phyloP scores from a whole-genome alignment of 805 yeast genomes.

The Yueomyces sp. region DNA sequence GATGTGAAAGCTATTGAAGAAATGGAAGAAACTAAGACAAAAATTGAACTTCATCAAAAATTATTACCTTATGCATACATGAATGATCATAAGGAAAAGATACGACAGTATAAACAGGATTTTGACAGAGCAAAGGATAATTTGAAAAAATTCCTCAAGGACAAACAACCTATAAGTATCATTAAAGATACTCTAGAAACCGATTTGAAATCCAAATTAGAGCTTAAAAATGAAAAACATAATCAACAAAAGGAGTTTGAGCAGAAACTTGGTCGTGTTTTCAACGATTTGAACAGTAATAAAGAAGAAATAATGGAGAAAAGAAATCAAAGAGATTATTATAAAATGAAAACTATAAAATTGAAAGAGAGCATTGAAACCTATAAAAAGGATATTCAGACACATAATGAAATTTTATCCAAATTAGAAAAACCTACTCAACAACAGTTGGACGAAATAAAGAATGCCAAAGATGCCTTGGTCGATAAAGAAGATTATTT shows the following conservation, averaged over 20 bases:
- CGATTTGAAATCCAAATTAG: slow-evolving; percentile 18
- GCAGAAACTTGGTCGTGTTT: slow-evolving; percentile 1
- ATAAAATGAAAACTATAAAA: slow-evolving; percentile 10
- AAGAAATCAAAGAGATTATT: slow-evolving; percentile 10
- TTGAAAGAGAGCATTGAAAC: slow-evolving; percentile 7
- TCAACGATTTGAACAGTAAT: slow-evolving; percentile 8
- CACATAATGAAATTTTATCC: slow-evolving; percentile 2
- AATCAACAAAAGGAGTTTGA: slow-evolving; percentile 7
- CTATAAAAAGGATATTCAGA: slow-evolving; percentile 4
- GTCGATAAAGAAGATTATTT: slow-evolving; percentile 5
- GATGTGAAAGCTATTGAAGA: slow-evolving; percentile 37
- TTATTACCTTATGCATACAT: slow-evolving; percentile 36
- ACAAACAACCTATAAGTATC: slow-evolving; percentile 15
- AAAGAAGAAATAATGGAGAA: slow-evolving; percentile 8
- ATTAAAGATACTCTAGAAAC: slow-evolving; percentile 20
- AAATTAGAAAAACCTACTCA: slow-evolving; percentile 8
- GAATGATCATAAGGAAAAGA: slow-evolving; percentile 25
- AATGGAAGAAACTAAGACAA: slow-evolving; percentile 32
- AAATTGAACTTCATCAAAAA: slow-evolving; percentile 34
- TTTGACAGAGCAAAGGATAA: slow-evolving; percentile 18
- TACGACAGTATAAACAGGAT: slow-evolving; percentile 16
- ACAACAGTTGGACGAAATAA: slow-evolving; percentile 5
- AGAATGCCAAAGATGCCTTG: slow-evolving; percentile 13
- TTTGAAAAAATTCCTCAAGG: slow-evolving; percentile 12
- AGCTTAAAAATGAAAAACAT: slow-evolving; percentile 6